Evolutionary conservation across 2,329 filamentous ascomycete species (phyloP), one percentile per base, ranked within the genome.

Genomic region (Cytospora piceae): DNA sequence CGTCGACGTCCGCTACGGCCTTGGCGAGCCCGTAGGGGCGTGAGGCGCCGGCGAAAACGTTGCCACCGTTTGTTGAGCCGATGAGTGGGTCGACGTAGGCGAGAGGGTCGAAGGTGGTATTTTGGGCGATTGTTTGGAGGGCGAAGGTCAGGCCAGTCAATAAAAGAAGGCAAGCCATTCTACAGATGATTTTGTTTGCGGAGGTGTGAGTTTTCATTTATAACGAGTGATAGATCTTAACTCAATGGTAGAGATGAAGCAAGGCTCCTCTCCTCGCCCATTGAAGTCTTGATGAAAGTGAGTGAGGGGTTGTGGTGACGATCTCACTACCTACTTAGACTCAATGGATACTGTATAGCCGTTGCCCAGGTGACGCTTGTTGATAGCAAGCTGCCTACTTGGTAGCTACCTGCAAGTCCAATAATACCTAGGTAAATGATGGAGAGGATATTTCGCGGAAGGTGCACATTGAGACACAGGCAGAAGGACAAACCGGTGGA

Each of bases 41-140:
- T 3, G 82, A 83, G 17, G 84, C 84, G 15, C 84, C 85, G 3
- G 84, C 79, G 66, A 87, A 87, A 31, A 86, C 84, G 73, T 87
- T 84, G 51, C 84, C 84, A 75, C 83, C 84, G 73, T 83, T 82
- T 4, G 76, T 79, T 20, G 83, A 84, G 32, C 84, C 84, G 66
- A 87, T 86, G 7, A 87, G 76, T 11, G 83, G 84, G 71, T 87
- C 72, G 24, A 74, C 67, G 53, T 75, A 70, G 8, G 68, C 64
- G 0, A 76, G 42, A 12, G 71, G 74, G n/a, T 69, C 67, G 22
- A 57, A 68, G 52, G 54, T 54, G 24, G 20, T 61, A 34, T 61
- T 61, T 29, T 61, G 61, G 11, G 61, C 65, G 3, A 53, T 15
- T 17, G 22, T 27, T 4, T 31, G 17, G 27, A 27, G 1, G 4